Evolutionary conservation across 139 green algal species (phyloP).

Genomic region (Chlamydomonas sp.): DNA sequence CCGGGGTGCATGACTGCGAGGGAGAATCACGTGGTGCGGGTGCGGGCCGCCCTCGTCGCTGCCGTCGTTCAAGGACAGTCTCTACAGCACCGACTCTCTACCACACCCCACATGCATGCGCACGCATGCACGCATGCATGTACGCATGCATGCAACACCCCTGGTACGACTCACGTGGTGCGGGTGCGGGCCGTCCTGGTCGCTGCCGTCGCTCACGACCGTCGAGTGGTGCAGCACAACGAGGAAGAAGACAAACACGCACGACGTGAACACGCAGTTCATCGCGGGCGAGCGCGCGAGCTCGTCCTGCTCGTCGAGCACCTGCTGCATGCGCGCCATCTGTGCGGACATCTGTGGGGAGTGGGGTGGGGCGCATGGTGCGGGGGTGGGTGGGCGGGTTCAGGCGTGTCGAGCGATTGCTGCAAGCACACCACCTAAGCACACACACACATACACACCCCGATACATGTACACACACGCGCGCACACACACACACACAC

Average conservation of each 20-base stretch:
- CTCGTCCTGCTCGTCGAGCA: not conserved
- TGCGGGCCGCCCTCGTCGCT: too few species aligned
- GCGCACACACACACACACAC: too few species aligned
- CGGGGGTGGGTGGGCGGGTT: too few species aligned
- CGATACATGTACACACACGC: too few species aligned
- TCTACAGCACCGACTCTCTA: too few species aligned
- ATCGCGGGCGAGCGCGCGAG: not conserved
- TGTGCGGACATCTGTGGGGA: constrained; percentile 12
- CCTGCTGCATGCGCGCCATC: too few species aligned
- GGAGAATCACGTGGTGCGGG: constrained; percentile 4
- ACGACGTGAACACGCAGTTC: not conserved
- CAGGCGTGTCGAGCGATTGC: too few species aligned
- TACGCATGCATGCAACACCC: not conserved
- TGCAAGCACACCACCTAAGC: too few species aligned
- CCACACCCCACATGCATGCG: not conserved
- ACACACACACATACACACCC: too few species aligned
- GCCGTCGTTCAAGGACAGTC: constrained; percentile 2
- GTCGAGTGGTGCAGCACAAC: constrained; percentile 36
- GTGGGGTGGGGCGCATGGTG: constrained; percentile 15
- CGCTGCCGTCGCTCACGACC: constrained; percentile 20
- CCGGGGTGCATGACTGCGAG: not conserved
- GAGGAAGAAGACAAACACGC: constrained; percentile 19
- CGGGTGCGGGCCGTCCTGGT: not conserved
- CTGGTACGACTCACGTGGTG: not conserved
- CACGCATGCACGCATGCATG: not conserved